Percentiles rank a stretch among this genome's conserved stretches.
phyloP scores from a whole-genome alignment of 1,139 yeast species.

The Entelexis sorbosivorans region DNA sequence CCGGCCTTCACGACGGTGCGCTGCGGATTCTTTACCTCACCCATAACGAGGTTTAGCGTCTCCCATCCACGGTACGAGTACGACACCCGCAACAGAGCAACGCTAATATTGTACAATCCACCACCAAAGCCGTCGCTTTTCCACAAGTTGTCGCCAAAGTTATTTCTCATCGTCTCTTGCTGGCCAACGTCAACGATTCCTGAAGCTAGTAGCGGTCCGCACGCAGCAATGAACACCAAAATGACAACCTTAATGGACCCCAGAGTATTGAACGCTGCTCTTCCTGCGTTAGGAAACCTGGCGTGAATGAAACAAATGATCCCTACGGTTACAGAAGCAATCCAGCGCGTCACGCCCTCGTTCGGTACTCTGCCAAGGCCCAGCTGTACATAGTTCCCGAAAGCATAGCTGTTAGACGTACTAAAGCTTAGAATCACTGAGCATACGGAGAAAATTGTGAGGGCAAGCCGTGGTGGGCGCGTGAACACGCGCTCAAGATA shows the following conservation, averaged over 20 bases:
- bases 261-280: conserved; percentile 50
- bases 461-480: conserved; percentile 57
- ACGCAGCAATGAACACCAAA: conserved; percentile 52
- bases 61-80: conserved; percentile 60
- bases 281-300: conserved; percentile 50
- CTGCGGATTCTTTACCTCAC: conserved; percentile 63
- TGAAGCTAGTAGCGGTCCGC: conserved; percentile 42
- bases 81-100: conserved; percentile 46
- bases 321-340: conserved; percentile 43
- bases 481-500: conserved; percentile 63
- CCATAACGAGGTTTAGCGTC: conserved; percentile 63
- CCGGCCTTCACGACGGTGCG: conserved; percentile 60
- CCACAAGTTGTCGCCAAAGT: conserved; percentile 27
- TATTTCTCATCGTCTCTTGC: conserved; percentile 22
- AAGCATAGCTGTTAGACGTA: conserved; percentile 52
- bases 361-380: conserved; percentile 47
- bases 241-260: conserved; percentile 64
- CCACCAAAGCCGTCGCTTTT: conserved; percentile 30
- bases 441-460: conserved; percentile 67
- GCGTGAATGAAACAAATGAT: conserved; percentile 57
- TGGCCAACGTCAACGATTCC: conserved; percentile 25
- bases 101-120: conserved; percentile 32
- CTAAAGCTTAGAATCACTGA: conserved; percentile 66
- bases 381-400: conserved; percentile 42
- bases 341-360: conserved; percentile 24